phyloP scores from a whole-genome alignment of 306 rosid species.

The Ceratonia siliqua region DNA sequence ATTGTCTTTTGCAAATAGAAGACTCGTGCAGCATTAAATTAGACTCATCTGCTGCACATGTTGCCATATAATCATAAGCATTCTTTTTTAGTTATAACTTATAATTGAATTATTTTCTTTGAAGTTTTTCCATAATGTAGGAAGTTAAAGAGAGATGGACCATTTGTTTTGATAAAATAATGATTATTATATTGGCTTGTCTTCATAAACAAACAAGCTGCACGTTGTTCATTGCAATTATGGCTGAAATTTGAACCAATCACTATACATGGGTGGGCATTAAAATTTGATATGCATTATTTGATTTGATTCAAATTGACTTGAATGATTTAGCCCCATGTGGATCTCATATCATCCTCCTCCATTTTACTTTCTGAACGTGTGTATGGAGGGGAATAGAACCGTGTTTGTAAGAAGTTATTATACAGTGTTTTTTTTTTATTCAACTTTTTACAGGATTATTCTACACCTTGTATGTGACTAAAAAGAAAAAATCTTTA shows the following conservation, averaged over 20 bases:
- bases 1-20: not conserved
- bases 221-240: not conserved
- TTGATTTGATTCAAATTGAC: not conserved
- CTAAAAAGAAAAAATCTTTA: not conserved
- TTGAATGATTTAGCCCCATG: not conserved
- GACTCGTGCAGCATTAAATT: not conserved
- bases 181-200: not conserved
- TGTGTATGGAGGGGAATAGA: too few relatives aligned
- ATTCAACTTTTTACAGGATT: too few relatives aligned
- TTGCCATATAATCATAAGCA: not conserved
- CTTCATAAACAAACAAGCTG: not conserved
- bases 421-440: too few relatives aligned
- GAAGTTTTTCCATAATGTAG: too few relatives aligned
- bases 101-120: not conserved
- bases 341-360: not conserved
- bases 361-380: not conserved
- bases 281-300: not conserved
- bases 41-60: not conserved
- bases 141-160: not conserved
- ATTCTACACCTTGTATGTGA: too few relatives aligned
- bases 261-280: not conserved
- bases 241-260: not conserved
- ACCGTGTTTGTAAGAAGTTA: too few relatives aligned
- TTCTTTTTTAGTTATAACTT: not conserved
- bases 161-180: too few relatives aligned